These are phyloP conservation scores for Sporodiniella umbellata DNA, from an alignment of 371 early-diverging fungal genomes.

Conservation along the genomic window DNA sequence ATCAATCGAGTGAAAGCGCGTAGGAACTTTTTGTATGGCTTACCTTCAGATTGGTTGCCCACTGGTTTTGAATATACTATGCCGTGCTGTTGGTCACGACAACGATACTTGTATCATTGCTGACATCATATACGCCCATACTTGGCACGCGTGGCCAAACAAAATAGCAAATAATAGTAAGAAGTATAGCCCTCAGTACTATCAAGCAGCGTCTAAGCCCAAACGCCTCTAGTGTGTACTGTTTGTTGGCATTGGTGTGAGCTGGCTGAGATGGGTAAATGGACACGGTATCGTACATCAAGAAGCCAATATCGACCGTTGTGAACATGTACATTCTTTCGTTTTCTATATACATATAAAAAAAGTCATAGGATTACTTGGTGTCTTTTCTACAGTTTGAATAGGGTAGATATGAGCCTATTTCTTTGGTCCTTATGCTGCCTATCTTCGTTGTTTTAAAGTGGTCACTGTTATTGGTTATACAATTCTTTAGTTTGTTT, in stretches of 20 bases:
- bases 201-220: too few species aligned
- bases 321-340: slow-evolving; percentile 5
- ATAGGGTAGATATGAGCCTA: slow-evolving; percentile 46
- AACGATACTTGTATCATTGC: slow-evolving; percentile 7
- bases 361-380: slow-evolving; percentile 14
- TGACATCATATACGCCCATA: slow-evolving; percentile 14
- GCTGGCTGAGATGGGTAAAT: slow-evolving; percentile 1
- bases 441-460: slow-evolving; percentile 7
- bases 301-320: slow-evolving; percentile 22
- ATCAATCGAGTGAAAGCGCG: slow-evolving; percentile 15
- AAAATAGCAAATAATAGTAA: slow-evolving; percentile 31
- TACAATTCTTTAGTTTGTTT: slow-evolving; percentile 18
- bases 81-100: slow-evolving; percentile 13
- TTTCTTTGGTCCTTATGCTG: slow-evolving; percentile 11
- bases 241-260: neutral
- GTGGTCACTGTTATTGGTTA: slow-evolving; percentile 26
- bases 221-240: too few species aligned
- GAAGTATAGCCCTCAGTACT: too few species aligned
- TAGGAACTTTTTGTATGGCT: slow-evolving; percentile 29
- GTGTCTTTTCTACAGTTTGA: slow-evolving; percentile 39
- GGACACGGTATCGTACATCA: slow-evolving; percentile 17
- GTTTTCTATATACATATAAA: slow-evolving; percentile 42
- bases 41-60: slow-evolving; percentile 24
- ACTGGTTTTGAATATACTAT: slow-evolving; percentile 15
- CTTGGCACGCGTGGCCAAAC: slow-evolving; percentile 37